Evolutionary conservation across 2,329 filamentous ascomycete species (phyloP), one percentile per base, ranked within the genome.

Genomic region (Penicillium sp.): DNA sequence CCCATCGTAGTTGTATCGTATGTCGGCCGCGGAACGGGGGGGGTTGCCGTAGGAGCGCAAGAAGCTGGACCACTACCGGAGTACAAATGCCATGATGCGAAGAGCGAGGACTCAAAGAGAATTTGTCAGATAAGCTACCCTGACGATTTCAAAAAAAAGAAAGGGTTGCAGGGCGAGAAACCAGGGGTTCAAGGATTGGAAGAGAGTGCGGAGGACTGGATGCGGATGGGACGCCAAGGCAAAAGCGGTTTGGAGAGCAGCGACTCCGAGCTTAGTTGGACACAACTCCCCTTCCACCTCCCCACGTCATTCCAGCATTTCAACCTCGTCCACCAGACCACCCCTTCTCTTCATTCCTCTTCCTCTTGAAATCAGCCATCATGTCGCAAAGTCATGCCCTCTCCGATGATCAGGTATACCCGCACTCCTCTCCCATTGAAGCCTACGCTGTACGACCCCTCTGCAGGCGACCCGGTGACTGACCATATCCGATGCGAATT

Each of bases 321-420:
- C 51, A 52, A 49, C 55, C 55, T 28, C 45, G 61, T 38, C 52
- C 48, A 65, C 55, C 63, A 55, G 43, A 58, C 60, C 60, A 58
- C 55, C 64, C 55, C 61, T 60, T 55, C 42, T 22, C 38, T 16
- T 38, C 33, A 16, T 19, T 37, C 16, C 16, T 42, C 30, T 22
- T 7, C 54, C 19, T 26, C 19, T 30, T n/a, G n/a, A 43, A 68
- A 78, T 78, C 76, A 37, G 37, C 51, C 84, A 89, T 80, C 78
- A 97, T 97, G 93, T 95, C 93, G 81, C 90, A 93, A 85, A 84
- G 87, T 69, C 93, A 97, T 89, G 91, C 92, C 79, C 90, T 98
- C 82, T 97, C 93, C 82, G 93, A 97, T 86, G 93, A 96, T 83
- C 93, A 97, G 89, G 92, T 95, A 87, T 75, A 77, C 63, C 22